Evolutionary conservation across 2,329 filamentous ascomycete genomes (phyloP), one percentile per base, ranked within the genome.

Genomic region (Elsinoe perseae): DNA sequence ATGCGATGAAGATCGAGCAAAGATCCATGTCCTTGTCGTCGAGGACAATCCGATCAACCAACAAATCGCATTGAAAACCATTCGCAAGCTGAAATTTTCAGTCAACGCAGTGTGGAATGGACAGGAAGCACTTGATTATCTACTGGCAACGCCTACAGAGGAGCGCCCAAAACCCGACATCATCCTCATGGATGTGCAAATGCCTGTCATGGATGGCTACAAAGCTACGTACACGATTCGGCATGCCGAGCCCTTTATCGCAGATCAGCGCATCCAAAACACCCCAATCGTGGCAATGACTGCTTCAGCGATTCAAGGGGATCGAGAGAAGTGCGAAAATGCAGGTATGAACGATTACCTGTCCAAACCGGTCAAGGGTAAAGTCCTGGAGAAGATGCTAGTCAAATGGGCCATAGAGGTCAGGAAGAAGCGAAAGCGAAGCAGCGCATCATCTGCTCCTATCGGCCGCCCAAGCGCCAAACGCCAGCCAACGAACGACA

Each of bases 251-350:
- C 83, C 85, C 0, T 89, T 86, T 69, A 82, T 78, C 38, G 64
- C 73, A 1, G 77, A 80, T 54, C 74, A 82, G 1, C 69, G 70
- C 16, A 67, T 80, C 3, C 75, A 77, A 56, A 75, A 83, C 42
- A 83, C 88, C 4, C 86, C 86, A 0, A 88, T 90, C 52, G 83
- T 90, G 34, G 86, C 86, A n/a, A 88, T 90, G 84, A 90, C 86
- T 0, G 87, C 86, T 3, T 87, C 83, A 3, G 86, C 86, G 0
- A 89, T 89, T 38, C 84, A 88, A 65, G 86, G 86, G 3, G 86
- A 90, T 64, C 76, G 79, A 50, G 86, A 89, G 66, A 89, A 88
- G 65, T 89, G 86, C 65, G 79, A 80, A 58, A 78, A 77, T 59
- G 84, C 85, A 7, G 86, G 86, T 28, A 89, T 89, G 86, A 85